A percentile compares a stretch with the other conserved stretches of the same genome.
Evolutionary conservation across 2,329 filamentous ascomycete species (phyloP).

Genomic region (Botrytis medusae): DNA sequence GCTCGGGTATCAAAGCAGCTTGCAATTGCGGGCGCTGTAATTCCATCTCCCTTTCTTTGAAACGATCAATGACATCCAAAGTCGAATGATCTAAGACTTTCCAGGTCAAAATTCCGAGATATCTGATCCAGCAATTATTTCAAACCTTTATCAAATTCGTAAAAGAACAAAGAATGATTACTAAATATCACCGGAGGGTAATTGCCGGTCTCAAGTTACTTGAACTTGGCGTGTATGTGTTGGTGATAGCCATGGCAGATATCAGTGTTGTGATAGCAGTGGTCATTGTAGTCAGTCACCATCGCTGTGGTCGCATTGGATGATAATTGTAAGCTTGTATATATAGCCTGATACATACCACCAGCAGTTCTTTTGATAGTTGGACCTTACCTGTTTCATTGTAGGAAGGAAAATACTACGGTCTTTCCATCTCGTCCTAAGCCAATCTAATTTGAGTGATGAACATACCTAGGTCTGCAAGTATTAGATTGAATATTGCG

Average conservation of each 20-base stretch:
- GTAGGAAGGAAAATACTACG: background rate
- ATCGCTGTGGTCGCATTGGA: background rate
- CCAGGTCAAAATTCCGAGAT: background rate
- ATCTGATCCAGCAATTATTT: background rate
- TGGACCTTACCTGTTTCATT: background rate
- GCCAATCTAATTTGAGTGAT: background rate
- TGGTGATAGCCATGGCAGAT: background rate
- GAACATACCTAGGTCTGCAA: background rate
- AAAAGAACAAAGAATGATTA: conserved; percentile 5
- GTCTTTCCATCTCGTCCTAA: background rate
- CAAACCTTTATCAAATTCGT: background rate
- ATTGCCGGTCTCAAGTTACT: background rate
- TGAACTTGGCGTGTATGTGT: conserved; percentile 7
- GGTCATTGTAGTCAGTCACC: background rate
- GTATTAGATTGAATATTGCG: background rate
- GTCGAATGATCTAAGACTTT: background rate
- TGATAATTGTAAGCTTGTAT: background rate
- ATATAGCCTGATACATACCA: background rate
- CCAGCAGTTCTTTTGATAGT: background rate
- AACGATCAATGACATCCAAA: background rate
- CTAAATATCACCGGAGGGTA: background rate
- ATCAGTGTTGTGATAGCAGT: background rate
- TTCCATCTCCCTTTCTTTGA: background rate
- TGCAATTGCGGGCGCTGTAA: background rate
- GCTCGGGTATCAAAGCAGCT: background rate